Conservation (phyloP, 2,329 filamentous ascomycete species). For the Chaetomiaceae sp. region DNA sequence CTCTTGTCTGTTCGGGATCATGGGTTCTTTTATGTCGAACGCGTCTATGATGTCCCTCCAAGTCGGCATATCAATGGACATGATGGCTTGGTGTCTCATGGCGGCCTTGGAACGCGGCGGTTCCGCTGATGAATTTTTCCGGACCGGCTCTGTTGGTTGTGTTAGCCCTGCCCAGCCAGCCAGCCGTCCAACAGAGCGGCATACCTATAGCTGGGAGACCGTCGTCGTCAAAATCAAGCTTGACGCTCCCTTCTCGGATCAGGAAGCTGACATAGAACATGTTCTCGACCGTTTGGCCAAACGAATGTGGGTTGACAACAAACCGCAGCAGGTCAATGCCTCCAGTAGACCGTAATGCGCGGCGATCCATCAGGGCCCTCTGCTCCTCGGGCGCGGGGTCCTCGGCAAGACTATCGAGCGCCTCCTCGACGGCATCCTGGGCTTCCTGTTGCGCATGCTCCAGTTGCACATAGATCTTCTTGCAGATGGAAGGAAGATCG, state of each 20-base stretch:
- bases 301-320: conserved; percentile 82
- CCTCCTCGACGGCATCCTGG: conserved; percentile 42
- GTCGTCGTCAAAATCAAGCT: conserved; percentile 67
- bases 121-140: conserved; percentile 43
- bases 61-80: conserved; percentile 78
- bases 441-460: conserved; percentile 43
- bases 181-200: conserved; percentile 34
- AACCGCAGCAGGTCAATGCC: conserved; percentile 81
- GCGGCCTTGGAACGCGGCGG: conserved; percentile 40
- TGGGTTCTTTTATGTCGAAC: conserved; percentile 70
- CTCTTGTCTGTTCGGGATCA: conserved; percentile 79
- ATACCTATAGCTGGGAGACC: conserved; percentile 76
- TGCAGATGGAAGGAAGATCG: conserved; percentile 74
- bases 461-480: conserved; percentile 65
- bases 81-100: conserved; percentile 76
- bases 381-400: conserved; percentile 45
- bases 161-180: conserved; percentile 31
- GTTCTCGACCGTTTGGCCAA: conserved; percentile 94
- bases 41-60: conserved; percentile 75
- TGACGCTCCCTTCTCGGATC: conserved; percentile 77
- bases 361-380: conserved; percentile 55
- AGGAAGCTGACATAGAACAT: conserved; percentile 95
- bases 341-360: conserved; percentile 62
- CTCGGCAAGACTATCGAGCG: conserved; percentile 38
- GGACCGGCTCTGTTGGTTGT: conserved; percentile 37